Evolutionary conservation across 768 basidiomycete species (phyloP).

Genomic region (Lentinula lateritia): DNA sequence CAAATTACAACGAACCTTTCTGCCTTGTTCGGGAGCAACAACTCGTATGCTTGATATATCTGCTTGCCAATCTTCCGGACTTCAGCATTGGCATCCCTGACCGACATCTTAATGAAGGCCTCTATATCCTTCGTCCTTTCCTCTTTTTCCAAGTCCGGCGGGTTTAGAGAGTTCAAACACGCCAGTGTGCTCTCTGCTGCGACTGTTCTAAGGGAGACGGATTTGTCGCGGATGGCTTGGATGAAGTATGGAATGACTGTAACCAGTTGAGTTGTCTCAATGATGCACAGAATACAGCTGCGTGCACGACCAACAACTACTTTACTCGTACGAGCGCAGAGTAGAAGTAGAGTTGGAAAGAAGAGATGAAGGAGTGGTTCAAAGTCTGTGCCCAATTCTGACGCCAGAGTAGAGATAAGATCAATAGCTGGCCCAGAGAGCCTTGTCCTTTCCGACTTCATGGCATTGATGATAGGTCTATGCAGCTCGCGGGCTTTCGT

Average conservation of each 20-base stretch:
- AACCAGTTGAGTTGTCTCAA: conserved; percentile 65
- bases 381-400: conserved; percentile 54
- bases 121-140: conserved; percentile 61
- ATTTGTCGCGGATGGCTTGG: conserved; percentile 64
- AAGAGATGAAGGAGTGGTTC: conserved; percentile 64
- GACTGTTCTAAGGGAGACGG: conserved; percentile 52
- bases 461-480: conserved; percentile 49
- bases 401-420: conserved; percentile 48
- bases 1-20: conserved; percentile 39
- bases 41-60: conserved; percentile 72
- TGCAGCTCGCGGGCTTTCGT: conserved; percentile 44
- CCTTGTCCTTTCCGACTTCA: conserved; percentile 70
- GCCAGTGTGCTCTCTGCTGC: conserved; percentile 62
- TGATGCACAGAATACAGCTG: conserved; percentile 50
- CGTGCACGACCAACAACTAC: conserved; percentile 66
- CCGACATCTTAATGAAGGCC: conserved; percentile 57
- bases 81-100: conserved; percentile 71
- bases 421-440: conserved; percentile 66
- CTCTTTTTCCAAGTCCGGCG: conserved; percentile 74
- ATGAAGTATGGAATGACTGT: conserved; percentile 56
- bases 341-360: conserved; percentile 58
- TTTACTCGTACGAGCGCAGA: conserved; percentile 76
- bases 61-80: conserved; percentile 64
- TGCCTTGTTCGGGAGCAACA: conserved; percentile 62
- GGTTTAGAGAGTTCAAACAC: conserved; percentile 72